Base-by-base conservation (phyloP, 176 grass and related monocot genomes). In the Eragrostis nindensis region DNA sequence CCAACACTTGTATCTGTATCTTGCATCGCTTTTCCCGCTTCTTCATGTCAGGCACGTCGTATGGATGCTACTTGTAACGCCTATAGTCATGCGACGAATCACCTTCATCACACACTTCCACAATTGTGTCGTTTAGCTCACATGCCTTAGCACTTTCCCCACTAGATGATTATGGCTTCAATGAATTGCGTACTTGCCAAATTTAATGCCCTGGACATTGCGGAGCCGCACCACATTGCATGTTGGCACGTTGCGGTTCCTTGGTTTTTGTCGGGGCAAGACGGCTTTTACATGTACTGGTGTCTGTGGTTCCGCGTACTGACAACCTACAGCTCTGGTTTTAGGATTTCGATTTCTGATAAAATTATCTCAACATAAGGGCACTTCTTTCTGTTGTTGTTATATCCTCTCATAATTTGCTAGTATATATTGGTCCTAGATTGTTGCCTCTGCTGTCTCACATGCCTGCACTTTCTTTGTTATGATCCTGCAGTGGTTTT, bases 401-500 rank as follows among this genome's bases (percentile, higher is more conserved):
- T 38, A 74, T 57, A 46, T 72, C 46, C 24, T n/a, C n/a, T 59
- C 40, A 73, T 30, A 25, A 56, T 80, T 77, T 47, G 11, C 39
- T 76, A 42, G n/a, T 75, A 39, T 56, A 71, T 71, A 50, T 38
- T 38, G 12, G 25, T 76, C 22, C 79, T 59, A 38, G n/a, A 60
- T 77, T 85, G 39, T 76, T 76, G 5, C 39, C 21, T 55, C 44
- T 89, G 44, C 21, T 77, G 46, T 38, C 73, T 39, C 57, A 29
- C n/a, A 15, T 45, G 49, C 9, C 29, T 81, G 9, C 13, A 3
- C 73, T 62, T 47, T 65, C 12, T 71, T 71, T 81, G 55, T 13
- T 71, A 40, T 77, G 59, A 16, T 86, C 77, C 50, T 88, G 82
- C 89, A 99, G 96, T 88, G 96, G 59, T 67, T 95, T 86, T 82